Conservation (phyloP, 1,284 basidiomycete genomes). For the Afroboletus lepidellus region DNA sequence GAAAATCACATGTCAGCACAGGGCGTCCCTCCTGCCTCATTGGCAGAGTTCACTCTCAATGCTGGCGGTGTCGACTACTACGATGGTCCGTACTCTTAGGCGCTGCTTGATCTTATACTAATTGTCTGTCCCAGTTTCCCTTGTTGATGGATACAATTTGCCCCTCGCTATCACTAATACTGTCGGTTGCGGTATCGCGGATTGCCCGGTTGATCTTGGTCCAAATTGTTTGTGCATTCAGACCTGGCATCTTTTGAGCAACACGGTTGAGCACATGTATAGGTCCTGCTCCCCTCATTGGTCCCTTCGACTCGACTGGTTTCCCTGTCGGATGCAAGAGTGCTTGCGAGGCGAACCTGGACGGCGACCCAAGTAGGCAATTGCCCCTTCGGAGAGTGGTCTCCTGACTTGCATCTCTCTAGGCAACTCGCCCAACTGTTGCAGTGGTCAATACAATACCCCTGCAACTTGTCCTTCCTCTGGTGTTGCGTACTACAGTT, state of each 20-base stretch:
- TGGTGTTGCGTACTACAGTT: constrained; percentile 44
- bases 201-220: constrained; percentile 46
- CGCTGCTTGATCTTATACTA: not conserved
- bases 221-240: constrained; percentile 36
- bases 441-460: constrained; percentile 39
- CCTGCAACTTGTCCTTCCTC: constrained; percentile 42
- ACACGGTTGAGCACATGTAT: not conserved
- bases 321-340: constrained; percentile 49
- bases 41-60: constrained; percentile 57
- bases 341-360: constrained; percentile 47
- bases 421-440: constrained; percentile 38
- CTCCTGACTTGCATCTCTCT: constrained; percentile 1
- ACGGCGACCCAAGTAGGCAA: constrained; percentile 36
- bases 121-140: constrained; percentile 31
- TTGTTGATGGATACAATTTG: constrained; percentile 49
- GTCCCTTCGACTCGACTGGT: constrained; percentile 43
- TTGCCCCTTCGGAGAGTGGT: not conserved
- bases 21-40: constrained; percentile 61
- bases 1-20: constrained; percentile 10
- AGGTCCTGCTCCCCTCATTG: constrained; percentile 44
- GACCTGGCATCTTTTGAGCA: not conserved
- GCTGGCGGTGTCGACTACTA: constrained; percentile 24
- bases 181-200: constrained; percentile 38
- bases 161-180: constrained; percentile 44
- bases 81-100: constrained; percentile 20